Evolutionary conservation across 306 rosid genomes (phyloP), one percentile per base, ranked within the genome.

Genomic region (Prunus salicina): DNA sequence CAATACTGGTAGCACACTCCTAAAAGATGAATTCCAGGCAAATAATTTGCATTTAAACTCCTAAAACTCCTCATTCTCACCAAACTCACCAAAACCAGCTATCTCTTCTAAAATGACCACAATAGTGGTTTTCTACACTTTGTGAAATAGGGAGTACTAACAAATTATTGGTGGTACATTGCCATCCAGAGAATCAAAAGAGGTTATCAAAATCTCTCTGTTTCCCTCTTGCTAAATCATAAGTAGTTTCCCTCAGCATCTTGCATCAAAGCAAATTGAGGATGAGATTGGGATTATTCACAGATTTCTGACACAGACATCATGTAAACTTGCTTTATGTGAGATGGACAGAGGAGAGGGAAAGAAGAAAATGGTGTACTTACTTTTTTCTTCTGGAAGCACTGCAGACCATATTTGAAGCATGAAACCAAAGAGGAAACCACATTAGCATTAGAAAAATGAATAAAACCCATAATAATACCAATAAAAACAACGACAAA

Each of bases 311-410:
- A 14, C 19, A 67, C 32, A 67, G 25, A 71, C 51, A 20, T 45
- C 30, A 38, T 3, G 14, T 15, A 10, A 74, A 65, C 51, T 57
- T 57, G 76, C 69, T 46, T 50, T 2, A 0, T 13, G 0, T 2
- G 6, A 56, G 61, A 49, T 2, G 12, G 15, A 57, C 16, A 64
- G 27, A 4, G 45, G 57, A 72, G 8, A 50, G 79, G 67, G 28
- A 57, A 79, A 62, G 60, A 34, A 57, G 43, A 20, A 73, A 73
- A 25, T 73, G 69, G 78, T 79, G 76, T 77, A 86, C 98, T 84
- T 86, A 94, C 98, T 88, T 87, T 71, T 91, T 79, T 91, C 98
- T 88, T 86, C 95, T 2, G 89, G 93, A 76, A 94, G 89, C 82
- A 85, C 98, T 94, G 85, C 20, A 71, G 71, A 60, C 80, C 82